Evolutionary conservation across 805 yeast species (phyloP), one percentile per base, ranked within the genome.

Genomic region (Deakozyma indianensis): DNA sequence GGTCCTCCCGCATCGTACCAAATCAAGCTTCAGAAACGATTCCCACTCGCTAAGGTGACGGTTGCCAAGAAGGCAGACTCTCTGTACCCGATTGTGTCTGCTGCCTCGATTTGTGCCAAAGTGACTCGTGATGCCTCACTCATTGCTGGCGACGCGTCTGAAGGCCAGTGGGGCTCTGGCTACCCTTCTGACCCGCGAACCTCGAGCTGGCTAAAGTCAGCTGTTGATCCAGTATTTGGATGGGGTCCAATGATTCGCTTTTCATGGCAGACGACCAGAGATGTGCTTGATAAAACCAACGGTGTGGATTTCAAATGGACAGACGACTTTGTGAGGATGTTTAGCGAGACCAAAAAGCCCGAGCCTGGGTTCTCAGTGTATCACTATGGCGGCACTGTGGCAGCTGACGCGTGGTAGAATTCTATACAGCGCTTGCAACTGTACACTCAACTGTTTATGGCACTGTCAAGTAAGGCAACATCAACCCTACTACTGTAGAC

Each of bases 51-150:
- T 21, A 73, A 72, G 48, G 73, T 92, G 23, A 81, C 86, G 0
- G 98, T 92, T 4, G 76, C 95, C 5, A 92, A 92, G 58, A 92
- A 92, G 58, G 98, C 98, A 0, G 99, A 92, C 66, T 78, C 96
- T 18, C 58, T 86, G 18, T 92, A 72, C 58, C 96, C 97, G 1
- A 78, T 86, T 45, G 99, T 92, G 4, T 82, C 94, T 59, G 83
- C 94, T 1, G 99, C 98, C 0, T 82, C 94, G 20, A 84, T 92
- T 42, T 88, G 88, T 41, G 99, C 99, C 7, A 92, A 92, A 59
- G 98, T 92, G 4, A 87, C 97, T 0, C 73, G 99, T 57, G 99
- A 92, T 60, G 62, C 74, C 41, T 70, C 74, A 38, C 62, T 83
- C 49, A 52, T 63, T 27, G 55, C 50, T 45, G 11, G 51, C 49